Base-by-base conservation (phyloP, 192 early-diverging fungal species). In the Linnemannia elongata region DNA sequence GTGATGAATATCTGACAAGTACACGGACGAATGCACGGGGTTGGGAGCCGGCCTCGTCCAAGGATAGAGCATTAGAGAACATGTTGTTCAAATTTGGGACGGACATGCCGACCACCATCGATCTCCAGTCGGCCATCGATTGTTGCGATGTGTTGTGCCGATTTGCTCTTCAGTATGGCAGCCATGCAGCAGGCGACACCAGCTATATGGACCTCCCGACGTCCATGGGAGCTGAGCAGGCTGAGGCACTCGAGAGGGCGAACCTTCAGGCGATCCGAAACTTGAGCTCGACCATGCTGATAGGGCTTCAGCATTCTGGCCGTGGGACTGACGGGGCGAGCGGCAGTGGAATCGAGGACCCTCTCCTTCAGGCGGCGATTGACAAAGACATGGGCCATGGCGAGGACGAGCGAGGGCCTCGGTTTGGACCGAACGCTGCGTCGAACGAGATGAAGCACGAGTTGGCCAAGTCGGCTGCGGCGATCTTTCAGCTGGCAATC, bases 401-500 rank as follows among this genome's bases (percentile, higher is more conserved):
- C 20, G 74, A 52, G 12, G 63, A 73, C 15, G 76, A 66, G 39
- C 12, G 18, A 17, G n/a, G n/a, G 8, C n/a, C 57, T 17, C 54
- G 36, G 6, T 87, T 87, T 75, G 80, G 85, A 12, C 6, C 24
- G 3, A 75, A 79, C 13, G 47, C 76, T 12, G 79, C 79, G 10
- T 52, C 79, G 20, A 54, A 80, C 42, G 79, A 81, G 54, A 42
- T 87, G 54, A 80, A 78, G 49, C 76, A 81, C 10, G 85, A 87
- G 76, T 38, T 87, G 27, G 79, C 85, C 71, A 87, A 78, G 35
- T 76, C 76, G 15, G 75, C 85, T 12, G 70, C 85, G 0, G 81
- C 85, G 10, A 76, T 87, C 20, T 87, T 87, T 41, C 85, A 87
- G 38, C n/a, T 87, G 30, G 85, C 79, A 6, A 87, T 87, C 33